Evolutionary conservation across 176 grass and related monocot genomes (phyloP), one percentile per base, ranked within the genome.

Genomic region (Triticum monococcum): DNA sequence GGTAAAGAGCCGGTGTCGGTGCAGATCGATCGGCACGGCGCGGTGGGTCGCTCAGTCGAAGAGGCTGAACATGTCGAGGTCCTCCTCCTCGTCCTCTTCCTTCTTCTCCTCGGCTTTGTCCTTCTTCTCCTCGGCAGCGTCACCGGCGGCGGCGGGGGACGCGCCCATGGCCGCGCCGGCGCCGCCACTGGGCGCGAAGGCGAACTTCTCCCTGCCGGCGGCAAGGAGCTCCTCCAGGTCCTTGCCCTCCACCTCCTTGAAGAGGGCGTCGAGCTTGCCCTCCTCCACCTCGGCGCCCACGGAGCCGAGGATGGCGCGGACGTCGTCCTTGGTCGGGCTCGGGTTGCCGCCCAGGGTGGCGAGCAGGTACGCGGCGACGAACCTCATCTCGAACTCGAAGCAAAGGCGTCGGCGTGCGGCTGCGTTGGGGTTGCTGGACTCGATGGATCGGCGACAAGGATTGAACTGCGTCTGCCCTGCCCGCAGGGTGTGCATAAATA

Each of bases 161-260:
- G n/a, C 61, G n/a, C n/a, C 24, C 62, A 26, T 17, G 4, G 1
- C n/a, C 16, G 14, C 70, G 0, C 46, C 48, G 3, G 82, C 71
- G 36, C 20, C 70, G 11, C 33, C 72, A 3, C 40, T 67, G 5
- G 83, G 72, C 43, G 73, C 83, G 61, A 68, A 78, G 30, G 83
- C 61, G 41, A 85, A 57, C 61, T 24, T 46, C 83, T 78, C 73
- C 73, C 61, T 78, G 12, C 83, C 60, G 0, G 62, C 62, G 20
- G 72, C 73, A 20, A 85, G 14, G 41, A 85, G 83, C 22, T 85
- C 83, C 30, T 61, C 61, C 30, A 77, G 5, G 72, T 78, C 83
- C 61, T 52, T 67, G 41, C 73, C 72, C 12, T 50, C 72, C 61
- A 85, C 8, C 61, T 32, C 26, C 26, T 13, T 20, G 83, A 77